A percentile compares a stretch with the other conserved stretches of the same genome.
phyloP scores from a whole-genome alignment of 257 asterid genomes.

The Petrea volubilis region DNA sequence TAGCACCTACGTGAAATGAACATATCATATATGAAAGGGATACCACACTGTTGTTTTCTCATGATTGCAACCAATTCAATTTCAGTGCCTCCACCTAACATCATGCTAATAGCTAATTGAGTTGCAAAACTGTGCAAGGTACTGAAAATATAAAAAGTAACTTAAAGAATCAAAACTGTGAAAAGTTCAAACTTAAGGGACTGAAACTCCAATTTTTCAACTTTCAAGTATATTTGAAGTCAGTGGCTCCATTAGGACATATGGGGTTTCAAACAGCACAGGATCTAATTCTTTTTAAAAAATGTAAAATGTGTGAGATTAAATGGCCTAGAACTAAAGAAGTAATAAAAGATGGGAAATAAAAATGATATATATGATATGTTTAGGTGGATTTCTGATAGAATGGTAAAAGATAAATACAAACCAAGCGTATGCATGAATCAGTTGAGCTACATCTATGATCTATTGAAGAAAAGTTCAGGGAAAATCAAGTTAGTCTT shows the following conservation, averaged over 20 bases:
- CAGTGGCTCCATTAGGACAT: not conserved
- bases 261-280: not conserved
- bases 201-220: not conserved
- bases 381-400: not conserved
- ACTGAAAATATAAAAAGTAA: not conserved
- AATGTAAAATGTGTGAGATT: not conserved
- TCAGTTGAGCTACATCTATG: constrained; percentile 7
- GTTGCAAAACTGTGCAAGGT: not conserved
- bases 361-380: not conserved
- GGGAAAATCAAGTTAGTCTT: not conserved
- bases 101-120: not conserved
- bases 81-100: not conserved
- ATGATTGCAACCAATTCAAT: not conserved
- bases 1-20: not conserved
- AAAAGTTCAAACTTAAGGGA: not conserved
- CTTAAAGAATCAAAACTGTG: not conserved
- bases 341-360: not conserved
- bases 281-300: not conserved
- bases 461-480: not conserved
- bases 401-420: not conserved
- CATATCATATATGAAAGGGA: not conserved
- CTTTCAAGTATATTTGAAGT: not conserved
- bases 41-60: not conserved
- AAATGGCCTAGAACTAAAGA: not conserved
- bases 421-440: not conserved